These are phyloP conservation scores for Xerocomellus dryophilus DNA, from an alignment of 768 basidiomycete genomes.

Conservation along the genomic window DNA sequence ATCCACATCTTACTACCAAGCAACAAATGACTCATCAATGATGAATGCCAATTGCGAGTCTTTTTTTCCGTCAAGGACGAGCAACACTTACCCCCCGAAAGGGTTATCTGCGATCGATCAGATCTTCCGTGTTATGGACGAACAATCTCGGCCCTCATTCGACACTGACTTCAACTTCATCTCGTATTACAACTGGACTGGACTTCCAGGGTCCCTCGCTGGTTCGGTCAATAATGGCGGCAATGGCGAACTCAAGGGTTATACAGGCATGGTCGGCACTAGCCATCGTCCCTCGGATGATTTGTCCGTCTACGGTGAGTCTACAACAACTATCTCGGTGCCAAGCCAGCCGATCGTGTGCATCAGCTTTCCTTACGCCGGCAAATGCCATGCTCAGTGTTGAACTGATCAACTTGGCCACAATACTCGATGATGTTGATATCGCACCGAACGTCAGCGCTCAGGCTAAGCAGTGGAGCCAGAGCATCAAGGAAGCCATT, in stretches of 20 bases:
- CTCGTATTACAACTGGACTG: slow-evolving; percentile 83
- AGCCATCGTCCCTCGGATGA: slow-evolving; percentile 79
- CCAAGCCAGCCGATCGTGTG: neutral
- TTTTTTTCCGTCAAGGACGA: neutral
- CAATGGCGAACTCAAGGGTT: slow-evolving; percentile 73
- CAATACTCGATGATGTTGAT: slow-evolving; percentile 51
- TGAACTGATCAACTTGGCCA: slow-evolving; percentile 59
- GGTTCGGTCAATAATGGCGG: slow-evolving; percentile 65
- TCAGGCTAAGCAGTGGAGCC: slow-evolving; percentile 56
- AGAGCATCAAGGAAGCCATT: slow-evolving; percentile 55
- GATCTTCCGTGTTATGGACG: slow-evolving; percentile 72
- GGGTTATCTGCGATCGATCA: slow-evolving; percentile 68
- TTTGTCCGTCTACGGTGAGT: slow-evolving; percentile 59
- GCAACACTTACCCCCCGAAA: slow-evolving; percentile 22
- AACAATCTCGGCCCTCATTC: slow-evolving; percentile 71
- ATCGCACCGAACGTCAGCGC: slow-evolving; percentile 49
- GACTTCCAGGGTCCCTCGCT: slow-evolving; percentile 54
- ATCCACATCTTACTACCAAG: slow-evolving; percentile 67
- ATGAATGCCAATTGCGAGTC: slow-evolving; percentile 65
- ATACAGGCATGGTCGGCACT: slow-evolving; percentile 72
- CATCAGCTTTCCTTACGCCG: slow-evolving; percentile 68
- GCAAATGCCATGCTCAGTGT: slow-evolving; percentile 84
- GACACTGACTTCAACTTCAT: slow-evolving; percentile 70
- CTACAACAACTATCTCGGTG: neutral
- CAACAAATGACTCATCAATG: slow-evolving; percentile 69